Base-by-base conservation (phyloP, 148 eudicot genomes). In the Nepenthes gracilis region DNA sequence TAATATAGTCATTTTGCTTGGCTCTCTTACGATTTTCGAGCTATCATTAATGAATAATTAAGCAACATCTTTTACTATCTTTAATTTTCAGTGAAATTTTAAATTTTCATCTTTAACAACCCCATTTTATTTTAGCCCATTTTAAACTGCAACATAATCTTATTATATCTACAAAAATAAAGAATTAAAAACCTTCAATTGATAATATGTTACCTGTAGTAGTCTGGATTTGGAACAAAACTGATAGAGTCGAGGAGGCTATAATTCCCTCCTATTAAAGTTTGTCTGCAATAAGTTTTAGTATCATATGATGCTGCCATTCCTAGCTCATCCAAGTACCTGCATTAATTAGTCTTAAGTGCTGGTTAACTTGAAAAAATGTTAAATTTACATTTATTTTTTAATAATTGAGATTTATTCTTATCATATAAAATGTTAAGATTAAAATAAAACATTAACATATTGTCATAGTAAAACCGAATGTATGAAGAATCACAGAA, bases 201-300 rank as follows among this genome's bases (percentile, higher is more conserved):
- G 23, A 23, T 23, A 23, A 23, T 23, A 23, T 23, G 23, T 36
- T 65, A 58, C 89, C 90, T 82, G 68, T 77, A 85, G 65, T 82
- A 85, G 69, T 85, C 90, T 32, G 90, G 90, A 65, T 82, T 82
- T 13, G 90, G 87, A 10, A 72, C 70, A 72, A 82, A 77, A 23
- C 83, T 79, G 23, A 70, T 67, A 33, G 55, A 63, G 60, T 85
- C 73, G 33, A 85, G 69, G 35, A 85, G 85, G 32, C 82, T 84
- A 54, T 85, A 85, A 58, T 77, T 72, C 64, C 87, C 90, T 43
- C 90, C 90, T 35, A 82, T 71, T 36, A 85, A 68, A 6, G 77
- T 73, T 62, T 85, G 90, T 58, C 90, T 68, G 76, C 90, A 85
- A 47, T 75, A 85, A 15, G 77, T 86, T 78, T 71, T 85, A 2